Base-by-base conservation (phyloP, 1,284 basidiomycete genomes). In the Neolentinus lepideus region DNA sequence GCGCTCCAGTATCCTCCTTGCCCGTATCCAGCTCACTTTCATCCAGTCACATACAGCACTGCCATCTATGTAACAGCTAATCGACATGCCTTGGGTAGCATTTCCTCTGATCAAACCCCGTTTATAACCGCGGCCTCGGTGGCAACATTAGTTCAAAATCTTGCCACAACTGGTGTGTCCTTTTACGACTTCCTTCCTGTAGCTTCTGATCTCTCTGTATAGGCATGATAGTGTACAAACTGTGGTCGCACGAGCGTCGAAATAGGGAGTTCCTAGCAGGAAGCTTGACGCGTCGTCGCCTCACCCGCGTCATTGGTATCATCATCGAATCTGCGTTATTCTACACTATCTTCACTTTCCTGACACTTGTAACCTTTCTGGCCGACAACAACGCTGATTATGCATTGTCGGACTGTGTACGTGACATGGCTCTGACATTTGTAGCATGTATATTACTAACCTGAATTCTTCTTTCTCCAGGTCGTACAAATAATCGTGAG, bases 31-130 rank as follows among this genome's bases (percentile, higher is more conserved):
- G 6, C 67, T 65, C 11, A 22, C 55, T 72, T 71, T 59, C 8
- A 68, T 69, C 50, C 69, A 67, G 26, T 56, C 61, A 14, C 56
- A 69, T 61, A 68, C 67, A 8, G 61, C 66, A 43, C 69, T 67
- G 38, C 38, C 54, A 61, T 64, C 29, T 67, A 72, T 57, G 67
- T 68, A 10, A 60, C 53, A 2, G 46, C 62, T 8, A 45, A 58
- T 38, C 51, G 53, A n/a, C 35, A 53, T 19, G 54, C 57, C 8
- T 36, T 61, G 22, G 52, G 59, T 25, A 62, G 45, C 11, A 56
- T 55, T 4, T 36, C 31, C 12, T 45, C 38, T 21, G 38, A 54
- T 45, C 56, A 64, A 1, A 36, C 47, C n/a, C 60, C 63, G 24
- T 60, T 59, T n/a, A 55, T 61, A n/a, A 60, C 45, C 61, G 64